Percentiles rank a stretch among this genome's conserved stretches.
Conservation (phyloP, 2,329 filamentous ascomycete genomes). For the Exophiala bonariae region DNA sequence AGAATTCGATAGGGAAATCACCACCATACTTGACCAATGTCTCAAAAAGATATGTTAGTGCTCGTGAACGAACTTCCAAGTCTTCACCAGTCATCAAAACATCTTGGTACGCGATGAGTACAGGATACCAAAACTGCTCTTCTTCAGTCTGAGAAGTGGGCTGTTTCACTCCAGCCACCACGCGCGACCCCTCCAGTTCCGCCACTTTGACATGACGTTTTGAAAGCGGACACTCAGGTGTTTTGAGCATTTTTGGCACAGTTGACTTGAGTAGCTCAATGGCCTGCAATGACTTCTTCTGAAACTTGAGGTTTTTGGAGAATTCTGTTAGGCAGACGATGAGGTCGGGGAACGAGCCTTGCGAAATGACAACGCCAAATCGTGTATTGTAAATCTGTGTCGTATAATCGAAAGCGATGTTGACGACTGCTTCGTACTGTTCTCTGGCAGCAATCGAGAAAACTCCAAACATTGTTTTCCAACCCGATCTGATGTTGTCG, state of each 20-base stretch:
- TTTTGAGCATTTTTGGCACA: conserved; percentile 91
- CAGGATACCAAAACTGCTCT: conserved; percentile 98
- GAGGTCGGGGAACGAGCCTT: conserved; percentile 94
- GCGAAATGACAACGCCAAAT: conserved; percentile 93
- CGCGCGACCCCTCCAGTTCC: conserved; percentile 42
- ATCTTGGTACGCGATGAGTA: conserved; percentile 97
- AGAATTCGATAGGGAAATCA: conserved; percentile 90
- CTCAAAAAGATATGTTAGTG: conserved; percentile 95
- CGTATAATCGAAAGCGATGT: conserved; percentile 94
- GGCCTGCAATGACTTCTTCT: conserved; percentile 95
- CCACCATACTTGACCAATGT: conserved; percentile 86
- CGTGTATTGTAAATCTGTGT: conserved; percentile 92
- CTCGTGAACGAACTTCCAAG: conserved; percentile 84
- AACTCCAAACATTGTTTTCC: conserved; percentile 99
- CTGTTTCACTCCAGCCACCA: conserved; percentile 58
- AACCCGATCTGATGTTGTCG: conserved; percentile 95
- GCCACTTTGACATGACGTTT: conserved; percentile 57
- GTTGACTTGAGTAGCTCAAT: conserved; percentile 94
- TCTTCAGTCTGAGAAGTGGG: conserved; percentile 83
- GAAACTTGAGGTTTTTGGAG: conserved; percentile 97
- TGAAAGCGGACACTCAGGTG: conserved; percentile 90
- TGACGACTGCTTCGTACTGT: conserved; percentile 92
- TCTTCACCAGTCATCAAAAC: conserved; percentile 99
- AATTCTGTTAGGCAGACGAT: conserved; percentile 97
- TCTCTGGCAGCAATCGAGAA: conserved; percentile 95